Percentiles rank a stretch among this genome's conserved stretches.
Evolutionary conservation across 768 basidiomycete species (phyloP).

Genomic region (Mycena rebaudengoi): DNA sequence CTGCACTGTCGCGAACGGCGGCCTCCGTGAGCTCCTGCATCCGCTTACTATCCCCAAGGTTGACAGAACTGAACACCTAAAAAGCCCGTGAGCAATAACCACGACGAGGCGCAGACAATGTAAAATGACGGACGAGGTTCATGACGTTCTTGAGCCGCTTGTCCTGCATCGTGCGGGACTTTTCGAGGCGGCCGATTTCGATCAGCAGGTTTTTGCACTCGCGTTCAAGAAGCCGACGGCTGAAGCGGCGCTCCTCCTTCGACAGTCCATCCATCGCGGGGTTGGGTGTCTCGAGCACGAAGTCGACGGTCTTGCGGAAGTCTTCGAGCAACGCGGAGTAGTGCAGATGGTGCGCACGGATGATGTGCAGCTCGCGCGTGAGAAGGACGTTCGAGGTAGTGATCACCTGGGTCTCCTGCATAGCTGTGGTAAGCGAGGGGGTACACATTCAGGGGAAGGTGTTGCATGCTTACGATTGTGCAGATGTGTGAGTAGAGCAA

Average conservation of each 20-base stretch:
- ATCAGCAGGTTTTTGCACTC: slow-evolving; percentile 60
- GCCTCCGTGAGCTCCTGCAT: slow-evolving; percentile 64
- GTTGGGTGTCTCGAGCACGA: slow-evolving; percentile 57
- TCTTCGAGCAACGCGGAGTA: slow-evolving; percentile 64
- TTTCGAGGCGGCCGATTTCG: slow-evolving; percentile 58
- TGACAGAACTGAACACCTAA: slow-evolving; percentile 68
- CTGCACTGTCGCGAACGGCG: slow-evolving; percentile 57
- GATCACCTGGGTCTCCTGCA: slow-evolving; percentile 61
- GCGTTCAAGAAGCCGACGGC: slow-evolving; percentile 43
- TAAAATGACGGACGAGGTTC: slow-evolving; percentile 48
- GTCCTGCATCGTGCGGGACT: slow-evolving; percentile 53
- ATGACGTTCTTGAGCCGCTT: slow-evolving; percentile 60
- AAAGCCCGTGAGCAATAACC: too few relatives aligned
- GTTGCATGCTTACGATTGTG: slow-evolving; percentile 47
- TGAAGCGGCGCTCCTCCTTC: slow-evolving; percentile 37
- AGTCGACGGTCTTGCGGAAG: slow-evolving; percentile 60
- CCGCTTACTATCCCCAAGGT: slow-evolving; percentile 60
- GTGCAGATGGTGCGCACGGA: slow-evolving; percentile 68
- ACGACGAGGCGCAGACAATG: too few relatives aligned
- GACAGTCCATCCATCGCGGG: slow-evolving; percentile 56
- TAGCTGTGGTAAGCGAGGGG: not conserved
- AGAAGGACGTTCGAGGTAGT: slow-evolving; percentile 50
- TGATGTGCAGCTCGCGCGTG: slow-evolving; percentile 62
- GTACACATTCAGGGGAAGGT: not conserved
- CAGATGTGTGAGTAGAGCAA: slow-evolving; percentile 60